A percentile compares a stretch with the other conserved stretches of the same genome.
Evolutionary conservation across 495 filamentous ascomycete genomes (phyloP).

Genomic region (Aspergillus nanangensis): DNA sequence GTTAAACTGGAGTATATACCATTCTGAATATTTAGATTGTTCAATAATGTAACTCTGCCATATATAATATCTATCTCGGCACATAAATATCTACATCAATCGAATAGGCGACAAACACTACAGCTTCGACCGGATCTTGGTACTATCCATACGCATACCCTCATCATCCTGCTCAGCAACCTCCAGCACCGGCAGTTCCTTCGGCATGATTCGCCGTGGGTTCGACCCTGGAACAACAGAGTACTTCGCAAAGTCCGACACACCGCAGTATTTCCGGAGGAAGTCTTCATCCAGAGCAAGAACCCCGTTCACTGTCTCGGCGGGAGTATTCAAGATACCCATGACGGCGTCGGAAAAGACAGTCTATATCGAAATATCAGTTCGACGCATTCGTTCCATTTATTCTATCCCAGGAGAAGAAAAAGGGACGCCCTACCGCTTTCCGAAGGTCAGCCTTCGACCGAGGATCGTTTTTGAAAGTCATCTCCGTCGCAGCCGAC

Average conservation of each 20-base stretch:
- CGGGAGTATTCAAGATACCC: constrained; percentile 63
- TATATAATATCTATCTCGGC: background rate
- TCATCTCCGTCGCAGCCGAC: constrained; percentile 62
- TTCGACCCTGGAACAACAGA: constrained; percentile 57
- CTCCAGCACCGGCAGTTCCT: constrained; percentile 60
- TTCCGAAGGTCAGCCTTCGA: constrained; percentile 56
- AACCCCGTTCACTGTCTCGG: constrained; percentile 60
- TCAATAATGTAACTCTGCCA: background rate
- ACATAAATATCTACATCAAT: too few species aligned
- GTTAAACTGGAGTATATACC: background rate
- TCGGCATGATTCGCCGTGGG: constrained; percentile 78
- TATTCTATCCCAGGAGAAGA: background rate
- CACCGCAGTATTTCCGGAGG: constrained; percentile 55
- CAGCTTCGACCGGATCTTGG: constrained; percentile 24
- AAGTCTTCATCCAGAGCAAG: constrained; percentile 82
- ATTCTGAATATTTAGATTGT: too few species aligned
- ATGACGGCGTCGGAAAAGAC: constrained; percentile 81
- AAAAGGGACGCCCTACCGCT: constrained; percentile 30
- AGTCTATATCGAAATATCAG: constrained; percentile 21
- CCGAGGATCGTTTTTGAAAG: constrained; percentile 34
- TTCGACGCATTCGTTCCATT: too few species aligned
- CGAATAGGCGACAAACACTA: too few species aligned
- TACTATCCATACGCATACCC: constrained; percentile 68
- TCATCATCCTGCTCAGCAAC: constrained; percentile 83
- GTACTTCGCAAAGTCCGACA: constrained; percentile 74